Percentiles rank a stretch among this genome's conserved stretches.
phyloP scores from a whole-genome alignment of 225 moss, liverwort and hornwort species.

The Sphagnum tenellum region DNA sequence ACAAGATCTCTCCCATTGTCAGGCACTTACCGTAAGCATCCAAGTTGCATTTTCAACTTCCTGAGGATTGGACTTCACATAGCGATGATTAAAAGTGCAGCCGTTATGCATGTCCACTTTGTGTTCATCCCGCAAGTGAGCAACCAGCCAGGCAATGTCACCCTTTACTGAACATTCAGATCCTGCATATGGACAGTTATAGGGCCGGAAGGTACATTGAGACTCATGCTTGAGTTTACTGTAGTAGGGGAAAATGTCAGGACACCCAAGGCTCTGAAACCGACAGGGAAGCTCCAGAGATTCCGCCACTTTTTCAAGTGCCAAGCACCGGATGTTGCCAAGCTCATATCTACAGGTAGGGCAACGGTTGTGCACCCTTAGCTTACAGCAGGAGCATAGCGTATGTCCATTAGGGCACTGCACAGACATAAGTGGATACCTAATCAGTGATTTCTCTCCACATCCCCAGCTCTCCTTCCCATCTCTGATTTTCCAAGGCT shows the following conservation, averaged over 20 bases:
- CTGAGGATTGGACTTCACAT: slow-evolving; percentile 98
- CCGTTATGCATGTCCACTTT: slow-evolving; percentile 99
- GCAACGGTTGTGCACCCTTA: slow-evolving; percentile 95
- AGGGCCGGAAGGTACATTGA: slow-evolving; percentile 90
- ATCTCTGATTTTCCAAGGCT: too few species aligned
- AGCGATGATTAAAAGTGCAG: slow-evolving; percentile 97
- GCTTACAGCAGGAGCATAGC: slow-evolving; percentile 93
- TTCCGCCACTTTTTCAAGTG: slow-evolving; percentile 96
- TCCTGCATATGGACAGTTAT: slow-evolving; percentile 96
- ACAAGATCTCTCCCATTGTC: too few species aligned
- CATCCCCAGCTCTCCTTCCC: too few species aligned
- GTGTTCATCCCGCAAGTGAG: slow-evolving; percentile 95
- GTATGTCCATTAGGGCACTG: slow-evolving; percentile 99
- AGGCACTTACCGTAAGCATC: slow-evolving; percentile 83
- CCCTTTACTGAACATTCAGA: slow-evolving; percentile 97
- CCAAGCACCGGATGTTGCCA: slow-evolving; percentile 93
- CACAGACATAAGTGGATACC: slow-evolving; percentile 8
- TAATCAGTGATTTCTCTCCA: background rate
- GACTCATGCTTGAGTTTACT: slow-evolving; percentile 97
- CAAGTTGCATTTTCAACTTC: slow-evolving; percentile 99
- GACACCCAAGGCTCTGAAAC: slow-evolving; percentile 87
- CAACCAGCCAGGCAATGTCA: slow-evolving; percentile 81
- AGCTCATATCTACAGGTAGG: slow-evolving; percentile 98
- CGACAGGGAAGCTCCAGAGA: slow-evolving; percentile 94
- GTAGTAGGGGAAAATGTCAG: slow-evolving; percentile 97